Conservation (phyloP, 129 eudicot genomes). For the Sambucus nigra region DNA sequence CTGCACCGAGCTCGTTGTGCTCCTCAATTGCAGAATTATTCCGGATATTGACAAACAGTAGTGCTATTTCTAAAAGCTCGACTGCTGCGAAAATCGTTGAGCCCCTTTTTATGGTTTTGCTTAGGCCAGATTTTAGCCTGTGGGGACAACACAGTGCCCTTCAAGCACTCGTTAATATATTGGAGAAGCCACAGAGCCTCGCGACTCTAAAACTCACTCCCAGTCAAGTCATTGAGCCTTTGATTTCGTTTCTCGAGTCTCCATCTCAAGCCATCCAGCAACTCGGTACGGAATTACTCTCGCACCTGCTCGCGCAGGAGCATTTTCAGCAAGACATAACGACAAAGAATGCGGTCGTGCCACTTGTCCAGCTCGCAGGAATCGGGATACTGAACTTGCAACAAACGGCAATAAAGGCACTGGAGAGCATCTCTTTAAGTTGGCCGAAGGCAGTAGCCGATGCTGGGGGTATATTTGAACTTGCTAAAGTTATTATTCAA, state of each 20-base stretch:
- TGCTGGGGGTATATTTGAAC: slow-evolving; percentile 80
- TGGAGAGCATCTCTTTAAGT: slow-evolving; percentile 49
- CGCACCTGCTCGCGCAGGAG: slow-evolving; percentile 66
- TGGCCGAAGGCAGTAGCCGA: slow-evolving; percentile 82
- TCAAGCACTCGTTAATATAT: slow-evolving; percentile 71
- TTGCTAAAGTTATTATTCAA: slow-evolving; percentile 63
- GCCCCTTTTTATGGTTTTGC: slow-evolving; percentile 59
- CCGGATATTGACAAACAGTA: slow-evolving; percentile 74
- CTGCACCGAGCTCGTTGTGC: slow-evolving; percentile 47
- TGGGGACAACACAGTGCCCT: slow-evolving; percentile 90
- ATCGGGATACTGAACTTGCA: slow-evolving; percentile 57
- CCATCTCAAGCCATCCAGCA: slow-evolving; percentile 84
- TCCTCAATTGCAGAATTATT: slow-evolving; percentile 64
- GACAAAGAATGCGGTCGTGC: slow-evolving; percentile 51
- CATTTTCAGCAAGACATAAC: slow-evolving; percentile 73
- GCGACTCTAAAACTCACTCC: slow-evolving; percentile 59
- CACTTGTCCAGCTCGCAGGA: slow-evolving; percentile 78
- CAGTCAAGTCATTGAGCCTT: slow-evolving; percentile 61
- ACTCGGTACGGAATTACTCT: slow-evolving; percentile 68
- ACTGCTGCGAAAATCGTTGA: slow-evolving; percentile 59
- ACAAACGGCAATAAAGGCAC: slow-evolving; percentile 66
- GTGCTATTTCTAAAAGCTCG: slow-evolving; percentile 61
- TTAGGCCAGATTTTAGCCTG: slow-evolving; percentile 48
- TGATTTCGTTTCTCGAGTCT: slow-evolving; percentile 55
- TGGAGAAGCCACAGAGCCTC: slow-evolving; percentile 78